These are phyloP conservation scores for Xylaria sp. DNA, from an alignment of 2,329 filamentous ascomycete species.

Conservation along the genomic window DNA sequence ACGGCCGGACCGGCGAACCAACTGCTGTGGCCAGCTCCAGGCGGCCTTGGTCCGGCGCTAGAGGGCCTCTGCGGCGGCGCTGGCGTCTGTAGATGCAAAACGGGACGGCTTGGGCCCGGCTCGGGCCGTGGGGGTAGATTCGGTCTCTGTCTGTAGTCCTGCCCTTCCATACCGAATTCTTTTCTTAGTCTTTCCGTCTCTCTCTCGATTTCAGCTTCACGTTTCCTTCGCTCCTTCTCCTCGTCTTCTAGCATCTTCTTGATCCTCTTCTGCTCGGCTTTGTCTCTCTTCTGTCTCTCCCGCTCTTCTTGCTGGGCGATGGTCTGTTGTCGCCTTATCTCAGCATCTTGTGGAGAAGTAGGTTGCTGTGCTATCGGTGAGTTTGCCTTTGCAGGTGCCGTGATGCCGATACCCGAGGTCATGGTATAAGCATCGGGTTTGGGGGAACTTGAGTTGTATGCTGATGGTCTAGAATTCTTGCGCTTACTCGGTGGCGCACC, in stretches of 20 bases:
- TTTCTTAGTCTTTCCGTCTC: conserved; percentile 82
- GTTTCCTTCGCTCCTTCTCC: conserved; percentile 61
- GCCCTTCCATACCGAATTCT: conserved; percentile 66
- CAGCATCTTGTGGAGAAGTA: conserved; percentile 52
- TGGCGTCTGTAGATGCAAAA: conserved; percentile 39
- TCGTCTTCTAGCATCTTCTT: conserved; percentile 71
- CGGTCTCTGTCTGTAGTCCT: conserved; percentile 43
- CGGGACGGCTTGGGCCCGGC: conserved; percentile 25
- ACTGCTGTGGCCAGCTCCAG: conserved; percentile 33
- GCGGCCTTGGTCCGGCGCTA: conserved; percentile 51
- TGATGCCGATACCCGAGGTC: conserved; percentile 52
- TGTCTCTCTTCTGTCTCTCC: conserved; percentile 62
- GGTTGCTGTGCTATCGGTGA: conserved; percentile 37
- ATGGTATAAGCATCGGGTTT: conserved; percentile 40
- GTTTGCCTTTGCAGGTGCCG: conserved; percentile 47
- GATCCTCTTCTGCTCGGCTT: conserved; percentile 61
- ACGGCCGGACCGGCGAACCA: conserved; percentile 39
- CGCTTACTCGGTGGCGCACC: conserved; percentile 47
- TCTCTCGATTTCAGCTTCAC: conserved; percentile 67
- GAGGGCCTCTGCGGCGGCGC: conserved; percentile 51
- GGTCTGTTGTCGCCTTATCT: conserved; percentile 74
- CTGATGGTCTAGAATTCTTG: conserved; percentile 52
- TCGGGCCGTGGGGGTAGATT: conserved; percentile 45
- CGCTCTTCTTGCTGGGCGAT: conserved; percentile 60
- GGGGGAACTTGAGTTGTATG: conserved; percentile 35